Percentiles rank a stretch among this genome's conserved stretches.
Evolutionary conservation across 768 basidiomycete species (phyloP).

Genomic region (Podaxis sp.): DNA sequence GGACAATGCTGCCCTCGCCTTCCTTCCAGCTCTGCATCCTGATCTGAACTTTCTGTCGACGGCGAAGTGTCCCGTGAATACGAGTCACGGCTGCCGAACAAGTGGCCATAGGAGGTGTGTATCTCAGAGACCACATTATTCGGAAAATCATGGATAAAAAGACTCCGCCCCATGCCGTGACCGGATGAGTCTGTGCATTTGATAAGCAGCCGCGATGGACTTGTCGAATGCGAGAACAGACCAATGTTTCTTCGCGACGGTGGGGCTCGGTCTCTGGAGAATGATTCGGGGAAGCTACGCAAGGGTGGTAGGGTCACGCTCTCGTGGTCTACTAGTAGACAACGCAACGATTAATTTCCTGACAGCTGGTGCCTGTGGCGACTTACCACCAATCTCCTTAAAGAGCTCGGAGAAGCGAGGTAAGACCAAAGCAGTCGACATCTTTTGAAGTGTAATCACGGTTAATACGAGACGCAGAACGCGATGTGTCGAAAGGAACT

Average conservation of each 20-base stretch:
- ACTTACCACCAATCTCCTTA: constrained; percentile 1
- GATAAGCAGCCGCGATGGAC: neutral
- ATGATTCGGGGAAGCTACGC: constrained; percentile 9
- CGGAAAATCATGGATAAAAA: neutral
- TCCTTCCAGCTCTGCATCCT: neutral
- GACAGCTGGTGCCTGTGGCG: neutral
- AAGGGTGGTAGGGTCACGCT: constrained; percentile 9
- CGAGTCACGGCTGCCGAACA: neutral
- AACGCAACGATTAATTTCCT: neutral
- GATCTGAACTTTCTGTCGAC: neutral
- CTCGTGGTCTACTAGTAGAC: neutral
- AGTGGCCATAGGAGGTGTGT: neutral
- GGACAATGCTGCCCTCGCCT: neutral
- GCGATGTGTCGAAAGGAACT: neutral
- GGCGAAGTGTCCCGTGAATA: neutral
- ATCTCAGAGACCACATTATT: neutral
- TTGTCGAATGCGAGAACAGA: neutral
- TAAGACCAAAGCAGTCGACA: constrained; percentile 4
- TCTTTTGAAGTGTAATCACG: neutral
- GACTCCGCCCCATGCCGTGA: neutral
- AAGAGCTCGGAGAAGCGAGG: constrained; percentile 6
- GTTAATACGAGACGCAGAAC: neutral
- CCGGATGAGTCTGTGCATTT: neutral
- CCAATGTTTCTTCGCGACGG: neutral
- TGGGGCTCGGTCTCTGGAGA: neutral